phyloP scores from a whole-genome alignment of 2,329 filamentous ascomycete species.

The Metarhizium anisopliae region DNA sequence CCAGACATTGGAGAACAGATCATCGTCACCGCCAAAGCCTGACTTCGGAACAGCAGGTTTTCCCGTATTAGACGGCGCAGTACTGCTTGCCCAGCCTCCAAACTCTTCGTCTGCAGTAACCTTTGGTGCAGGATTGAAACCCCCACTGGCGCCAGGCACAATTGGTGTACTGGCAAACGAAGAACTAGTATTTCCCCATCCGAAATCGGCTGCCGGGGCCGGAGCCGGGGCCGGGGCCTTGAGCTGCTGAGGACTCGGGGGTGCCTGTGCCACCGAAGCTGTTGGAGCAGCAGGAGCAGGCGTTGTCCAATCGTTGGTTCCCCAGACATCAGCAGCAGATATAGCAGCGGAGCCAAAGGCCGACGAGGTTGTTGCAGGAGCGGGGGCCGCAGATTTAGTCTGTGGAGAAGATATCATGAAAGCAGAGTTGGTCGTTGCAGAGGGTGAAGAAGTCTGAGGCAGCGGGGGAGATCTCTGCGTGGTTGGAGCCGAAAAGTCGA shows the following conservation, averaged over 20 bases:
- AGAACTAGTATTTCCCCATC: conserved; percentile 39
- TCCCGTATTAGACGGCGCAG: conserved; percentile 32
- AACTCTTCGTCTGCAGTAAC: conserved; percentile 91
- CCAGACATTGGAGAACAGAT: conserved; percentile 96
- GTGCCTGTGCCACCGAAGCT: conserved; percentile 27
- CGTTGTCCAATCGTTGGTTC: conserved; percentile 71
- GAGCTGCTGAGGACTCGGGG: conserved; percentile 48
- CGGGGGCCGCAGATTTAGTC: conserved; percentile 34
- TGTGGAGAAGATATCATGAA: conserved; percentile 67
- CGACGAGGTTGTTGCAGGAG: conserved; percentile 25
- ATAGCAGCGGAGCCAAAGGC: conserved; percentile 30
- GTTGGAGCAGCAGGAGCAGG: conserved; percentile 11
- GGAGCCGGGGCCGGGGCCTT: conserved; percentile 19
- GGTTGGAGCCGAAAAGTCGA: conserved; percentile 59
- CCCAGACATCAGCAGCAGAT: conserved; percentile 67
- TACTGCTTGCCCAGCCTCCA: conserved; percentile 82
- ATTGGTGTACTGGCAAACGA: conserved; percentile 52
- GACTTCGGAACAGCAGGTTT: conserved; percentile 41
- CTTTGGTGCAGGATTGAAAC: conserved; percentile 56
- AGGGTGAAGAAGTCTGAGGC: conserved; percentile 28
- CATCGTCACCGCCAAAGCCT: conserved; percentile 62
- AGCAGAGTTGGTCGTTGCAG: conserved; percentile 48
- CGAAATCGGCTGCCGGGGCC: conserved; percentile 47
- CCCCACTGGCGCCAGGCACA: conserved; percentile 53
- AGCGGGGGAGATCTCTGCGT: conserved; percentile 35